A percentile compares a stretch with the other conserved stretches of the same genome.
Conservation (phyloP, 352 stramenopile genomes). For the Thalassiosira mediterranea region DNA sequence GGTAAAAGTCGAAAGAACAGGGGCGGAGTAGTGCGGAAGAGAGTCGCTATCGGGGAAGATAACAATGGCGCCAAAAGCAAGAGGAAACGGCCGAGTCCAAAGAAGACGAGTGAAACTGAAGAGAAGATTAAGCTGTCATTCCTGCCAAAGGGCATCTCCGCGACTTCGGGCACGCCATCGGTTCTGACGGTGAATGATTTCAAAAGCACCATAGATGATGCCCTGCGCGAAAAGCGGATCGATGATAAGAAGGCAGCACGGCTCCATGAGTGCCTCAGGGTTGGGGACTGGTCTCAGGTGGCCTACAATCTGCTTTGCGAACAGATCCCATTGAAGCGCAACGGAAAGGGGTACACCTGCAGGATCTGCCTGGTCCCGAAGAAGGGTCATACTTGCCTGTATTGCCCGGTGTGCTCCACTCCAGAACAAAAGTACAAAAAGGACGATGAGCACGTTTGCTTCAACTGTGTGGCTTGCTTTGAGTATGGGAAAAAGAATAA, state of each 20-base stretch:
- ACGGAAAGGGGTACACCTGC: constrained; percentile 38
- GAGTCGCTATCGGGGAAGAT: no score
- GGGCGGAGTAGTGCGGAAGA: no score
- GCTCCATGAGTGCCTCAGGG: neutral
- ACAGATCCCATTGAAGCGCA: constrained; percentile 37
- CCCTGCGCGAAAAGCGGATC: neutral
- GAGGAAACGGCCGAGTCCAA: no score
- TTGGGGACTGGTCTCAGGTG: neutral
- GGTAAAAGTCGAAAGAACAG: no score
- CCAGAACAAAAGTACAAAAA: constrained; percentile 37
- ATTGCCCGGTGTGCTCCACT: constrained; percentile 45
- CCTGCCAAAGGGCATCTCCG: no score
- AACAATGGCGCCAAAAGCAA: no score
- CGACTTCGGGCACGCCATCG: no score
- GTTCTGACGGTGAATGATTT: neutral
- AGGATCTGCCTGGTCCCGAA: constrained; percentile 37
- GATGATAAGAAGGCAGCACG: neutral
- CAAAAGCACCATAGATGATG: neutral
- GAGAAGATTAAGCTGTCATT: no score
- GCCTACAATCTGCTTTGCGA: constrained; percentile 17
- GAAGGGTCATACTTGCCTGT: constrained; percentile 39
- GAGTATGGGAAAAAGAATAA: constrained; percentile 44
- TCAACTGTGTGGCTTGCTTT: constrained; percentile 35
- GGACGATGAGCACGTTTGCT: constrained; percentile 37
- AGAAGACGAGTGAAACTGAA: no score